Evolutionary conservation across 73 alveolate genomes (phyloP).

Genomic region (Paramecium bursaria): DNA sequence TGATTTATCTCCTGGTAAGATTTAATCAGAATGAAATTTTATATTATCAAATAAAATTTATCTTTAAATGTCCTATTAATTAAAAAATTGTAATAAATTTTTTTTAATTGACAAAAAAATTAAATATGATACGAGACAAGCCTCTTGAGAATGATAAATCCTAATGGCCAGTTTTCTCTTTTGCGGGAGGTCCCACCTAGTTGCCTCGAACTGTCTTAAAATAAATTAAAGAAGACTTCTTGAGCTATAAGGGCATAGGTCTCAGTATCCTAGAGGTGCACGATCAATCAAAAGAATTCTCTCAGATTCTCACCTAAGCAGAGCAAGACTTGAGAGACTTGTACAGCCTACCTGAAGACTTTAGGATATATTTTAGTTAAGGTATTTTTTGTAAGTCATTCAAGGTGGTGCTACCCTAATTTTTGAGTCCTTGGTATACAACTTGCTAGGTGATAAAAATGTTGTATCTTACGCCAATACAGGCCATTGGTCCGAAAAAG

Average conservation of each 20-base stretch:
- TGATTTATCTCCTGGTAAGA: no score
- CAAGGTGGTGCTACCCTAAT: slow-evolving; percentile 80
- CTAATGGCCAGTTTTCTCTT: slow-evolving; percentile 14
- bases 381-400: slow-evolving; percentile 70
- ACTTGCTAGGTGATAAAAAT: slow-evolving; percentile 68
- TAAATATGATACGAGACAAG: no score
- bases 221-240: slow-evolving; percentile 6
- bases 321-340: background rate
- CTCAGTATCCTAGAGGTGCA: background rate
- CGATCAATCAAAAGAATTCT: background rate
- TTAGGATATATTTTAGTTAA: slow-evolving; percentile 70
- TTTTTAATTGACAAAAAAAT: no score
- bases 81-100: no score
- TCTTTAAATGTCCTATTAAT: no score
- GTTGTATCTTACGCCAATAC: slow-evolving; percentile 76
- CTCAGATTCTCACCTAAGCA: slow-evolving; percentile 7
- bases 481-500: slow-evolving; percentile 79
- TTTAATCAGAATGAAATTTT: no score
- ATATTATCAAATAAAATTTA: no score
- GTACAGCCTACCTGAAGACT: slow-evolving; percentile 46
- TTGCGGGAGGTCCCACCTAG: slow-evolving; percentile 51
- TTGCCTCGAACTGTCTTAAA: background rate
- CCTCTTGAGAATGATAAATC: no score
- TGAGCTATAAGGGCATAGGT: background rate
- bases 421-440: slow-evolving; percentile 75